Base-by-base conservation (phyloP, 108 stramenopile species). In the Discostella stelligeroides region DNA sequence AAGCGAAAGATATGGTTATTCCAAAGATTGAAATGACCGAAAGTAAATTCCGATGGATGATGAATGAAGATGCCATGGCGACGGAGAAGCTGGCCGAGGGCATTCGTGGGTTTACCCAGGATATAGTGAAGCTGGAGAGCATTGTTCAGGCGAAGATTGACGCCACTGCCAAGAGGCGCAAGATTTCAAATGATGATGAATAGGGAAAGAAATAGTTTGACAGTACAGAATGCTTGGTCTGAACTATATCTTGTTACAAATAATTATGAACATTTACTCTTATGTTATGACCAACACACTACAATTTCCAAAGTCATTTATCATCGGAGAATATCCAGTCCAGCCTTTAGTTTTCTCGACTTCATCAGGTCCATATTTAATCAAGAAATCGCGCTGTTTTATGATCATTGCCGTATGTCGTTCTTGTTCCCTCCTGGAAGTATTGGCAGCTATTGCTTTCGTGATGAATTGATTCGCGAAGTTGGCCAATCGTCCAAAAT, bases 1-100 rank as follows among this genome's bases (percentile, higher is more conserved):
- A 88, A 34, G 81, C 90, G 1, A 71, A 58, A 7, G 71, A 48
- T 27, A 84, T 85, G 82, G 88, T 89, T 71, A 92, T 93, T 65
- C 70, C 68, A 5, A 92, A 90, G 80, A 83, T 95, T 50, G 90
- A 84, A 24, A 76, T 92, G 57, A 84, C 86, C 42, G 99, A 99
- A 76, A 86, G 82, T 43, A 73, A 73, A 0, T 99, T 98, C 83
- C 95, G 99, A 27, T 95, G 93, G 92, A 86, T 90, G 90, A 83
- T 98, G 81, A 98, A 98, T 82, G 93, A 96, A 73, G 97, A 98
- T 80, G 72, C 94, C 38, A 98, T 98, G 99, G 98, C 98, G 48
- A 98, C 97, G 27, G 95, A 97, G 71, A 99, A 99, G 84, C 84
- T 99, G 11, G 96, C 97, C 13, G 98, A 97, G 63, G 99, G 99